Evolutionary conservation across 306 rosid genomes (phyloP).

Genomic region (Dryas alaskensis): DNA sequence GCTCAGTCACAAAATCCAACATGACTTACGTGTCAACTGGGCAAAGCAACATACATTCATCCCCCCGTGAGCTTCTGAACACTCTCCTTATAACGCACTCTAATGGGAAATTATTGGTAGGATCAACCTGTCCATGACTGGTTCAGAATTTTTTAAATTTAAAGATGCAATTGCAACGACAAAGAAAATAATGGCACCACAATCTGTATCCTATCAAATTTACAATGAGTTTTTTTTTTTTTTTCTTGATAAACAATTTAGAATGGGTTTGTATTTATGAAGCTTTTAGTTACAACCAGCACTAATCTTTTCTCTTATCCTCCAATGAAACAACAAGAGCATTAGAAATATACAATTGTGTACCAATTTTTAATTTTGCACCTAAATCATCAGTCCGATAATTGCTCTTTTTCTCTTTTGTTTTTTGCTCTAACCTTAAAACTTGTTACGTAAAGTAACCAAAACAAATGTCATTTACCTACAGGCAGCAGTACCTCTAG

Average conservation of each 20-base stretch:
- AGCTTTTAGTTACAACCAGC: background rate
- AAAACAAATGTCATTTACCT: background rate
- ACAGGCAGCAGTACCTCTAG: background rate
- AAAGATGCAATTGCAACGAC: background rate
- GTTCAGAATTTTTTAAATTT: constrained; percentile 19
- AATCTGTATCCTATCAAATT: no score
- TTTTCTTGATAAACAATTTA: background rate
- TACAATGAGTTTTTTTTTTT: background rate
- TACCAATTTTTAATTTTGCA: background rate
- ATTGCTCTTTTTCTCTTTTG: background rate
- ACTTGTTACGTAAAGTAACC: background rate
- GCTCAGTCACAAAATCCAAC: constrained; percentile 4
- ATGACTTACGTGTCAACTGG: constrained; percentile 87
- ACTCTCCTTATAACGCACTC: constrained; percentile 87
- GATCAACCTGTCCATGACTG: constrained; percentile 66
- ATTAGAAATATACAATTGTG: background rate
- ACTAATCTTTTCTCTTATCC: background rate
- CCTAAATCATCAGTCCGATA: background rate
- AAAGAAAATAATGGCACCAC: no score
- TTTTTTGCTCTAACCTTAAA: background rate
- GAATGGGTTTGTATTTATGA: background rate
- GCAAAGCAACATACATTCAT: constrained; percentile 80
- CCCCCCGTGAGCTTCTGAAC: constrained; percentile 70
- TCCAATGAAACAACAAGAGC: background rate
- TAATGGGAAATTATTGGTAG: constrained; percentile 60